A percentile compares a stretch with the other conserved stretches of the same genome.
These are phyloP conservation scores for Fonsecaea nubica DNA, from an alignment of 2,329 filamentous ascomycete genomes.

Conservation along the genomic window DNA sequence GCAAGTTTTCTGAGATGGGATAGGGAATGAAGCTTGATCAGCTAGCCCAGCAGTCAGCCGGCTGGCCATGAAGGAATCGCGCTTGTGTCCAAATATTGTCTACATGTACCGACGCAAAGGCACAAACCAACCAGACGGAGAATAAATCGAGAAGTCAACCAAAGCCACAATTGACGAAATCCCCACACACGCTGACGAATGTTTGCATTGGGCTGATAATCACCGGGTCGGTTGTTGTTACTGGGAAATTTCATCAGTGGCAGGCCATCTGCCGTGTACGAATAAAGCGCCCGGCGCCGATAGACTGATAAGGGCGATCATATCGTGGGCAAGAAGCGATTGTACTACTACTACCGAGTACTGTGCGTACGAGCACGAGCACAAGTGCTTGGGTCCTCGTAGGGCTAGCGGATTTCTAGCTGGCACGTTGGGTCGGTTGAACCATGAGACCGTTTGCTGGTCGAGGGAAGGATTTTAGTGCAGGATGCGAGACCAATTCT, in stretches of 20 bases:
- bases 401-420: conserved; percentile 2
- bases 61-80: background rate
- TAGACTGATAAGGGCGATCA: conserved; percentile 10
- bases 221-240: background rate
- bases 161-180: background rate
- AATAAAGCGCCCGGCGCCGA: background rate
- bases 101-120: background rate
- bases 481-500: conserved; percentile 13
- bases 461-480: background rate
- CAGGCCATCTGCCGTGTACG: conserved; percentile 2
- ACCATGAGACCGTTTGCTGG: background rate
- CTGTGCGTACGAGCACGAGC: background rate
- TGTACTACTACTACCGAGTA: background rate
- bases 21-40: background rate
- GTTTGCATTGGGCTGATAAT: background rate
- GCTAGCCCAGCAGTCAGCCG: background rate
- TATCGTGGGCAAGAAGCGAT: background rate
- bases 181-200: conserved; percentile 9
- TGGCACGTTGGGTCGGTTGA: conserved; percentile 14
- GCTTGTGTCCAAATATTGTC: background rate
- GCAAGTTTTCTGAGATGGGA: background rate
- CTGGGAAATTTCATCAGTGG: background rate
- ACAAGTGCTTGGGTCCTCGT: background rate
- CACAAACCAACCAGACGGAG: background rate
- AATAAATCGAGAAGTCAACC: background rate